These are phyloP conservation scores for Fusarium annulatum DNA, from an alignment of 2,329 filamentous ascomycete genomes.

Conservation along the genomic window DNA sequence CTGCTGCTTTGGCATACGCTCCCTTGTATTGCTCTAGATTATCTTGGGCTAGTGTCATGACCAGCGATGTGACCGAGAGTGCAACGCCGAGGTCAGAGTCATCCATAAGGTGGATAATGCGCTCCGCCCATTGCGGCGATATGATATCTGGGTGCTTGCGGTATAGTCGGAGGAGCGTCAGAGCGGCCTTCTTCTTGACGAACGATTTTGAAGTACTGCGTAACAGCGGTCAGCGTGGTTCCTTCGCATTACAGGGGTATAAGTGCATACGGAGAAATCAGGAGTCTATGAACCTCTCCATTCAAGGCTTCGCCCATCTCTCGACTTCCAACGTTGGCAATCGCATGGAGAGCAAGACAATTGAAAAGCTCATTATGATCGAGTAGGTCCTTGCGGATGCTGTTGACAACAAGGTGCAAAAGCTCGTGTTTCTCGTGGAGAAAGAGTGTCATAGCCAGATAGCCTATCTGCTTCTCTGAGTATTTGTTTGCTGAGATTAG, in stretches of 20 bases:
- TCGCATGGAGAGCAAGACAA: constrained; percentile 94
- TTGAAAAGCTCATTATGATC: constrained; percentile 98
- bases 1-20: constrained; percentile 92
- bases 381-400: constrained; percentile 93
- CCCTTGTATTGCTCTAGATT: constrained; percentile 94
- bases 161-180: constrained; percentile 92
- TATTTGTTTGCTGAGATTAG: constrained; percentile 97
- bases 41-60: constrained; percentile 95
- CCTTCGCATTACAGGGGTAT: not conserved
- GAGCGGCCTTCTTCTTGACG: constrained; percentile 98
- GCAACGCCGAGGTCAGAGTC: constrained; percentile 94
- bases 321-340: constrained; percentile 94
- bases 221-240: constrained; percentile 12
- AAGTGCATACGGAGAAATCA: constrained; percentile 87
- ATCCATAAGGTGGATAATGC: constrained; percentile 99
- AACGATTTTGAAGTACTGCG: constrained; percentile 83
- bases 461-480: constrained; percentile 99
- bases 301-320: constrained; percentile 98
- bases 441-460: constrained; percentile 96
- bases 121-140: constrained; percentile 95
- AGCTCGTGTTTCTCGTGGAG: constrained; percentile 97
- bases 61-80: constrained; percentile 92
- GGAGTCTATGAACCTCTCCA: constrained; percentile 87
- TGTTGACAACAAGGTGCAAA: constrained; percentile 96
- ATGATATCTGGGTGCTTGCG: constrained; percentile 95